Conservation (phyloP, 129 eudicot genomes). For the Flaveria robusta region DNA sequence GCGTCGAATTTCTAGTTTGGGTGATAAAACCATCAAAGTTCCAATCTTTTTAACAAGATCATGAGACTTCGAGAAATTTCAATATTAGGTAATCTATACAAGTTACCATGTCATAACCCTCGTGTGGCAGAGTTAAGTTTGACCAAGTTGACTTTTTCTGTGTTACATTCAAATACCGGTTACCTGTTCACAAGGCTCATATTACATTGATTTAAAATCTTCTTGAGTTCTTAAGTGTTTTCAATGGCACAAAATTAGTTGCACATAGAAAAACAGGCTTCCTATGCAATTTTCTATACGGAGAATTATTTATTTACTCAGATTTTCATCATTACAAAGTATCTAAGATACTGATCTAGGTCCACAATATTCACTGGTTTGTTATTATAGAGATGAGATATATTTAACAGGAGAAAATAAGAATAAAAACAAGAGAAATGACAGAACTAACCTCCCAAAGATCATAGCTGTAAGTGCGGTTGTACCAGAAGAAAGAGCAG, state of each 20-base stretch:
- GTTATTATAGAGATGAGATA: neutral
- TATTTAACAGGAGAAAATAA: neutral
- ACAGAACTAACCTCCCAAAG: slow-evolving; percentile 66
- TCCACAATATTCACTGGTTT: neutral
- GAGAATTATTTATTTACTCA: neutral
- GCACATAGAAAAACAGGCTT: neutral
- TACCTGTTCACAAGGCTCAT: neutral
- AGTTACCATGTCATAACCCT: neutral
- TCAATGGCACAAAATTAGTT: neutral
- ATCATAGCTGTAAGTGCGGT: slow-evolving; percentile 95
- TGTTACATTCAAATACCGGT: neutral
- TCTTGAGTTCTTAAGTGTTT: neutral
- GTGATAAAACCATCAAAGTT: neutral
- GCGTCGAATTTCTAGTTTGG: neutral
- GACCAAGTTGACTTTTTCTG: neutral
- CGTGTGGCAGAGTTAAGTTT: neutral
- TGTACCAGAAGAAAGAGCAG: slow-evolving; percentile 83
- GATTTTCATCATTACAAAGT: neutral
- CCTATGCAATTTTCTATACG: neutral
- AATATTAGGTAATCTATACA: neutral
- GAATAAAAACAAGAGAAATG: neutral
- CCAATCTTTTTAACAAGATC: neutral
- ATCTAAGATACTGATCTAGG: neutral
- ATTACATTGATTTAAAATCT: neutral
- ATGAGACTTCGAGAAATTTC: neutral